phyloP scores from a whole-genome alignment of 2,329 filamentous ascomycete species.

The Paradendryphiella salina region DNA sequence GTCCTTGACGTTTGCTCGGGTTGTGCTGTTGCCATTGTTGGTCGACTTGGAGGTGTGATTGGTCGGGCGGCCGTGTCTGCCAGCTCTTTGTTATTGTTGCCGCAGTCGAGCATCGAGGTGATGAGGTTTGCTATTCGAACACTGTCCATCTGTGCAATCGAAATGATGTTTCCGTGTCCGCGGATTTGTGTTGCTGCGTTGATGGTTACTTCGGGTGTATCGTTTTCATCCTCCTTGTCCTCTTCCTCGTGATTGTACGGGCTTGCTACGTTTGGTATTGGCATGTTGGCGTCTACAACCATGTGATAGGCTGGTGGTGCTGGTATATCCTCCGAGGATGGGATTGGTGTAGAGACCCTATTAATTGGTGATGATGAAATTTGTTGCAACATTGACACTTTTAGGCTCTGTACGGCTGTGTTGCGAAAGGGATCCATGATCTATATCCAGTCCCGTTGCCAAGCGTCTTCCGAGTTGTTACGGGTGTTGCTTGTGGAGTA shows the following conservation, averaged over 20 bases:
- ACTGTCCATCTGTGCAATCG: slow-evolving; percentile 39
- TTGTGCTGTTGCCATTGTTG: slow-evolving; percentile 4
- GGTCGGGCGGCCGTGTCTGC: background rate
- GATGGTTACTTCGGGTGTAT: slow-evolving; percentile 39
- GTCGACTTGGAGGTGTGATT: slow-evolving; percentile 3
- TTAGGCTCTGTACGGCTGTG: slow-evolving; percentile 26
- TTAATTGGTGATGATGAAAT: background rate
- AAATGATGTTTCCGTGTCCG: slow-evolving; percentile 42
- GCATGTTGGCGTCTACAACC: slow-evolving; percentile 28
- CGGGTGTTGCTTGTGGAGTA: slow-evolving; percentile 12
- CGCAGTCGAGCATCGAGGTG: slow-evolving; percentile 23
- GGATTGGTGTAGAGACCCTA: background rate
- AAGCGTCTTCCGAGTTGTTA: background rate
- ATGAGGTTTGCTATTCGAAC: slow-evolving; percentile 35
- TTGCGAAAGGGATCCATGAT: slow-evolving; percentile 31
- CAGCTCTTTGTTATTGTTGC: slow-evolving; percentile 2
- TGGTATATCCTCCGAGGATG: slow-evolving; percentile 22
- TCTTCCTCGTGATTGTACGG: slow-evolving; percentile 27
- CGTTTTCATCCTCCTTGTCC: slow-evolving; percentile 22
- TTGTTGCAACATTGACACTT: slow-evolving; percentile 17
- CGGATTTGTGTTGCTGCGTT: slow-evolving; percentile 43
- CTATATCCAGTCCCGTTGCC: slow-evolving; percentile 8
- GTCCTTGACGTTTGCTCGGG: slow-evolving; percentile 10
- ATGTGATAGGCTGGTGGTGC: slow-evolving; percentile 40
- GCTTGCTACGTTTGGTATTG: slow-evolving; percentile 25